Conservation (phyloP, 257 asterid genomes). For the Jasminum sambac region DNA sequence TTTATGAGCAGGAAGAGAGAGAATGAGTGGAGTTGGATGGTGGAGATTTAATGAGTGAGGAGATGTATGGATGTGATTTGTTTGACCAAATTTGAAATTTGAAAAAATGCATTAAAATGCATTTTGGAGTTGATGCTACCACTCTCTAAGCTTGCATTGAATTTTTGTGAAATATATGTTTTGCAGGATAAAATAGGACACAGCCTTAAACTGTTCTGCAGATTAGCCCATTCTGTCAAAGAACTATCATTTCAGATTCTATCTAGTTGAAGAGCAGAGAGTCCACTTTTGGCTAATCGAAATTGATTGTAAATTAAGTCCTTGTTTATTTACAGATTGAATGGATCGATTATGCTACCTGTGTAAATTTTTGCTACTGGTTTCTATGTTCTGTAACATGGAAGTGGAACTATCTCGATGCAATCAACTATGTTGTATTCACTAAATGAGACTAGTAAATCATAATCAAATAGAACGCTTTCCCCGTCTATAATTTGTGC, state of each 20-base stretch:
- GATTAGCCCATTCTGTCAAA: conserved; percentile 69
- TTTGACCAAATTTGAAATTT: no score
- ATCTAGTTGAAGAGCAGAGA: conserved; percentile 27
- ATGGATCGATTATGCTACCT: not conserved
- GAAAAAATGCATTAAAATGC: no score
- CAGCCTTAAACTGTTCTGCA: conserved; percentile 61
- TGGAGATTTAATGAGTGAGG: no score
- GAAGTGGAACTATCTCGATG: not conserved
- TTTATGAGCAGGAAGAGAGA: no score
- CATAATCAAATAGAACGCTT: no score
- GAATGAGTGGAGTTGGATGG: no score
- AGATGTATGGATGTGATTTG: no score
- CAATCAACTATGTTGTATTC: no score
- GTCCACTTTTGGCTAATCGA: not conserved
- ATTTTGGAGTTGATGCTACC: no score
- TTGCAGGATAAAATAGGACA: conserved; percentile 84
- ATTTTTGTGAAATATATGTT: not conserved
- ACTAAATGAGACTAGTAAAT: no score
- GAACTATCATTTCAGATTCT: conserved; percentile 65
- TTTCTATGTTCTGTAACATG: not conserved
- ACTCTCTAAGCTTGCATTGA: not conserved
- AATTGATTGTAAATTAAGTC: not conserved
- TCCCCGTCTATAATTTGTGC: no score
- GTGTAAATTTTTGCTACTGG: not conserved
- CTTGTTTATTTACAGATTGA: not conserved